Evolutionary conservation across 257 asterid genomes (phyloP).

Genomic region (Gardenia jasminoides): DNA sequence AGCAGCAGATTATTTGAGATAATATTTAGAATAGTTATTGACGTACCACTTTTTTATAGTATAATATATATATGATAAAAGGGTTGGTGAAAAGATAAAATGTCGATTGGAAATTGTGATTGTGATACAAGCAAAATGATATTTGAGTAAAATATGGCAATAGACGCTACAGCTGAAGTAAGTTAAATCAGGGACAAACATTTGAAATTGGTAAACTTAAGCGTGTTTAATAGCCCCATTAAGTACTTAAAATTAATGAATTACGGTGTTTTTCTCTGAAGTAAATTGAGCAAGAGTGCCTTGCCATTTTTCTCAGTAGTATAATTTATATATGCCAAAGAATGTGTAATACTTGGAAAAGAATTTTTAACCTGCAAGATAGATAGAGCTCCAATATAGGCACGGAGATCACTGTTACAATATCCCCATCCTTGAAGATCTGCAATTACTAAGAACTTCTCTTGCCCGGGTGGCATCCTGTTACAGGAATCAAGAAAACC

Average conservation of each 20-base stretch:
- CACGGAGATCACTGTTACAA: slow-evolving; percentile 65
- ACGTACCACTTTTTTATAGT: too few relatives aligned
- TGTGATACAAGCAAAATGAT: too few relatives aligned
- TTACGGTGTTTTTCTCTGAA: background rate
- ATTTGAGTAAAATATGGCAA: too few relatives aligned
- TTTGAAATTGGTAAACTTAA: background rate
- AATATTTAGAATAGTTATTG: too few relatives aligned
- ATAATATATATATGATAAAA: too few relatives aligned
- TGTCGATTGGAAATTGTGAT: too few relatives aligned
- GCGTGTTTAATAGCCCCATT: too few relatives aligned
- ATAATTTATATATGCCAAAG: background rate
- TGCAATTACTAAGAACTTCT: slow-evolving; percentile 71
- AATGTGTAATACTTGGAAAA: background rate
- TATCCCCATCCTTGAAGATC: slow-evolving; percentile 78
- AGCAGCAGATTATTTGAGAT: too few relatives aligned
- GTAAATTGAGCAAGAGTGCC: background rate
- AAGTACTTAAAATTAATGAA: too few relatives aligned
- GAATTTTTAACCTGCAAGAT: slow-evolving; percentile 53
- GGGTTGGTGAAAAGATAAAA: too few relatives aligned
- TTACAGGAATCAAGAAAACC: slow-evolving; percentile 1
- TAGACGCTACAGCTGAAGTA: too few relatives aligned
- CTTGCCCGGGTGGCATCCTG: slow-evolving; percentile 61
- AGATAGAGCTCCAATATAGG: slow-evolving; percentile 50
- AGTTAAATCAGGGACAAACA: background rate
- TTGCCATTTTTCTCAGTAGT: background rate